These are phyloP conservation scores for Arabidopsis hybrid DNA, from an alignment of 441 rosid genomes.

Conservation along the genomic window DNA sequence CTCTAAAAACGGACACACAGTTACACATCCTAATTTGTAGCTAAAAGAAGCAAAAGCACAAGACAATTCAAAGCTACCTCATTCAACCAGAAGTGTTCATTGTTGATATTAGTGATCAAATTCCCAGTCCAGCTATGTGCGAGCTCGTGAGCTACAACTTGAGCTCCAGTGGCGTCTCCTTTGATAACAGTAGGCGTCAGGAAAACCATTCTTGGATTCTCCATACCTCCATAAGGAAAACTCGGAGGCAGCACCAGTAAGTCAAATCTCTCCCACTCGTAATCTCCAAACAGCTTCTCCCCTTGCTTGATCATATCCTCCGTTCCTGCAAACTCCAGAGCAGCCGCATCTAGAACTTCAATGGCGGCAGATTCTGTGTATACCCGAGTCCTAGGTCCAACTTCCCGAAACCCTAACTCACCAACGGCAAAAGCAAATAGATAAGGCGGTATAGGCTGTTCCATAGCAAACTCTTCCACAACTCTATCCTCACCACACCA, in stretches of 20 bases:
- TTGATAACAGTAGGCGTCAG: constrained; percentile 92
- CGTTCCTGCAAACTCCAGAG: constrained; percentile 78
- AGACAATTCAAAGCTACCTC: constrained; percentile 62
- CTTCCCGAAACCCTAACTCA: constrained; percentile 73
- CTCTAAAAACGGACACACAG: constrained; percentile 6
- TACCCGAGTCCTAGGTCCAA: constrained; percentile 87
- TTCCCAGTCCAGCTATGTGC: constrained; percentile 99
- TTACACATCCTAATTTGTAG: background rate
- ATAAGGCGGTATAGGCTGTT: constrained; percentile 88
- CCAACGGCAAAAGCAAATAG: constrained; percentile 91
- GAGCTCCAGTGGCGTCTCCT: constrained; percentile 91
- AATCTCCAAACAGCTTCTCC: constrained; percentile 79
- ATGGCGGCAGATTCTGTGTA: constrained; percentile 60
- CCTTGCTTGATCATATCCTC: constrained; percentile 92
- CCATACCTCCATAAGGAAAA: constrained; percentile 97
- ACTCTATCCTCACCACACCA: constrained; percentile 78
- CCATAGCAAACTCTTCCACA: constrained; percentile 89
- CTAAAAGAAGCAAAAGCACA: constrained; percentile 3
- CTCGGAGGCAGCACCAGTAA: constrained; percentile 89
- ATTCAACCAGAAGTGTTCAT: constrained; percentile 94
- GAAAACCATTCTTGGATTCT: constrained; percentile 95
- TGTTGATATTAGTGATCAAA: constrained; percentile 83
- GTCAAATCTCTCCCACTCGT: constrained; percentile 93
- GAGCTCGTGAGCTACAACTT: constrained; percentile 91
- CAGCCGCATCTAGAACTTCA: constrained; percentile 70